Conservation (phyloP, 306 rosid species). For the Biancaea sappan region DNA sequence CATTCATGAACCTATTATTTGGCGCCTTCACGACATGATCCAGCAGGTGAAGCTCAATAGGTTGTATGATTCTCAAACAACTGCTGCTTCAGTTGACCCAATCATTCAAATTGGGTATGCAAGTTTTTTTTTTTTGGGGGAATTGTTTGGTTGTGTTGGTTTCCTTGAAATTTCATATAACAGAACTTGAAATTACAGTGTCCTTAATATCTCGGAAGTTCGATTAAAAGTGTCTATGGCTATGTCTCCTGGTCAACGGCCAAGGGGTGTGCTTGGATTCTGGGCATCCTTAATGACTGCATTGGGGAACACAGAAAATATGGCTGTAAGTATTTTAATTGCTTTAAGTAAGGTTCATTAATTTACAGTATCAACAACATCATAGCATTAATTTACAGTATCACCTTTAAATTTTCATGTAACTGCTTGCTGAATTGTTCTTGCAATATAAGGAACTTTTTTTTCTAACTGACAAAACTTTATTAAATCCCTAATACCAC, state of each 20-base stretch:
- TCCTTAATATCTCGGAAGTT: slow-evolving; percentile 64
- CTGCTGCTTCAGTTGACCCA: slow-evolving; percentile 92
- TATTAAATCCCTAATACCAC: not conserved
- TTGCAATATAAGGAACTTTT: not conserved
- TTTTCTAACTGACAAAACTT: not conserved
- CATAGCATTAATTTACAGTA: slow-evolving; percentile 10
- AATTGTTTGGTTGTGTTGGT: slow-evolving; percentile 32
- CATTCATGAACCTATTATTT: slow-evolving; percentile 93
- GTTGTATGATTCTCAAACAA: slow-evolving; percentile 73
- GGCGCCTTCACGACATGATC: slow-evolving; percentile 98
- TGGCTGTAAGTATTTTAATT: slow-evolving; percentile 74
- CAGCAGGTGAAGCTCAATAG: slow-evolving; percentile 84
- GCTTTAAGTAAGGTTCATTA: slow-evolving; percentile 22
- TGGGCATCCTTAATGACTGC: slow-evolving; percentile 99
- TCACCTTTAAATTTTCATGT: not conserved
- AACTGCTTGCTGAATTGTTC: slow-evolving; percentile 5
- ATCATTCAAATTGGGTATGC: slow-evolving; percentile 87
- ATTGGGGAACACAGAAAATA: slow-evolving; percentile 92
- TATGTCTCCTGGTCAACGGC: slow-evolving; percentile 77
- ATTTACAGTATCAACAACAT: not conserved
- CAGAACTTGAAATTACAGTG: slow-evolving; percentile 57
- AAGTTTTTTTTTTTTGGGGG: slow-evolving; percentile 14
- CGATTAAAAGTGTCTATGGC: slow-evolving; percentile 72
- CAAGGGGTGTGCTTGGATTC: slow-evolving; percentile 91
- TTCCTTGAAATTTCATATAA: slow-evolving; percentile 33